Evolutionary conservation across 78 protist species (phyloP).

Genomic region (Dictyostelium firmibasis): DNA sequence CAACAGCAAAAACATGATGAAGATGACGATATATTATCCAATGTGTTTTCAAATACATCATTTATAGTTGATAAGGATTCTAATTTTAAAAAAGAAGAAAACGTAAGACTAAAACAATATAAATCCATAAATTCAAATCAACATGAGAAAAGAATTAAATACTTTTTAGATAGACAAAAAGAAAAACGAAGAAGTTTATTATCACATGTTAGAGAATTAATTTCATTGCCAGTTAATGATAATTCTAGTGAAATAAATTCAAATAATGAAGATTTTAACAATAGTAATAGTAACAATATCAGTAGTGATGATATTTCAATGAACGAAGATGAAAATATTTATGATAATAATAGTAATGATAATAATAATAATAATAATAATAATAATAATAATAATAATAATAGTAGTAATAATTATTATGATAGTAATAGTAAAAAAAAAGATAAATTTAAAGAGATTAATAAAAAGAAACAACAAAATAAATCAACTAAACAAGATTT

Average conservation of each 20-base stretch:
- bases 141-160: conserved; percentile 42
- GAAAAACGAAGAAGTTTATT: conserved; percentile 40
- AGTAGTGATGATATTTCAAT: neutral
- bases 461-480: neutral
- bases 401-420: neutral
- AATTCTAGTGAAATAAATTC: neutral
- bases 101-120: neutral
- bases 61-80: neutral
- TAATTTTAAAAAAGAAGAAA: conserved; percentile 6
- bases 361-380: neutral
- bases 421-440: neutral
- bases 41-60: neutral
- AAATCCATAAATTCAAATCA: neutral
- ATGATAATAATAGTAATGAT: neutral
- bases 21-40: conserved; percentile 16
- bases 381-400: neutral
- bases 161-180: conserved; percentile 51
- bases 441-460: conserved; percentile 1
- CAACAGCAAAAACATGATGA: neutral
- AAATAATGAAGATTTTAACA: no score
- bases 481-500: neutral
- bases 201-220: conserved; percentile 20
- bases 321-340: neutral
- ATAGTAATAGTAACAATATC: neutral
- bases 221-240: neutral